Evolutionary conservation across 345 rosid species (phyloP), one percentile per base, ranked within the genome.

Genomic region (Barbarea vulgaris): DNA sequence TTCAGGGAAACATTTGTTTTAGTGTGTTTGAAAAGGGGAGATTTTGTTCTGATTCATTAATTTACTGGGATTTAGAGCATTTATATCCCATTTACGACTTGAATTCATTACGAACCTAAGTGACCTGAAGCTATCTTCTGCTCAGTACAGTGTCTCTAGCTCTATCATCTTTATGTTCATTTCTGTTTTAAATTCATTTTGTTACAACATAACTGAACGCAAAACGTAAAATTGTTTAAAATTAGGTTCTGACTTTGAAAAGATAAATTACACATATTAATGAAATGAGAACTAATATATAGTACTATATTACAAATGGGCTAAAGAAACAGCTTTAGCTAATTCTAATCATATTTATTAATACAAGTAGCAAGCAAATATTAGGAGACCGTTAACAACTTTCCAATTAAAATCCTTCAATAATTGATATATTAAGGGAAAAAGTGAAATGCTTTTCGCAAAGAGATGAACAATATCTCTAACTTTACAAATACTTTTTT

Each of bases 381-480:
- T 2, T 34, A 25, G 66, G 75, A 69, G 80, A 69, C 66, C 71
- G 15, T 77, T 77, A 77, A 76, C 65, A 76, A 69, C 75, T 69
- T 76, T 69, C 56, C 80, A 63, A 76, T 69, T 53, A 42, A 31
- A 62, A 44, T 36, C 17, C 52, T 47, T 54, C 58, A 13, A 27
- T 14, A 13, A 27, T 14, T 53, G 10, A 31, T 69, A 61, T 41
- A 76, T 44, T 68, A 76, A 50, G 27, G 55, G 30, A 12, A 67
- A 76, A 76, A 76, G 65, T 34, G 57, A 62, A 53, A 76, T 62
- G 65, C 80, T 76, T 76, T 69, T 69, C 58, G 54, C 65, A 69
- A 76, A 76, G 33, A 61, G 33, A 69, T 42, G 64, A 62, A 33
- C 70, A 69, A 12, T 61, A 39, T 48, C 58, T 61, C 28, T 47